Conservation (phyloP, 768 basidiomycete species). For the Trametopsis cervina region DNA sequence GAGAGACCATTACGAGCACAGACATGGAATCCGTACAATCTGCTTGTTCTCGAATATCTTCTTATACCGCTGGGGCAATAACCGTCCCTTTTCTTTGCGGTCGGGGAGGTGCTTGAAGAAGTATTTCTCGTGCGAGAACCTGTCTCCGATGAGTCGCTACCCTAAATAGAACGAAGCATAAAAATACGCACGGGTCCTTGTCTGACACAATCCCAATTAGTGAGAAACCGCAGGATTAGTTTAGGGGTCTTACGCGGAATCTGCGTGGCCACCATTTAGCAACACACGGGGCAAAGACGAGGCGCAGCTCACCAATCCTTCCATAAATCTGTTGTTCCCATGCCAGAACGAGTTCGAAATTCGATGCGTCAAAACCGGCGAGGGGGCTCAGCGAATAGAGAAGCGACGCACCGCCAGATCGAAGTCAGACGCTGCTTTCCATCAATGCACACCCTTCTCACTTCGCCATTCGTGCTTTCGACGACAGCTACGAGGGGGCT, state of each 20-base stretch:
- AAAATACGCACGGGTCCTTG: slow-evolving; percentile 39
- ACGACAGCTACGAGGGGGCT: slow-evolving; percentile 35
- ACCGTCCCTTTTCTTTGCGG: slow-evolving; percentile 17
- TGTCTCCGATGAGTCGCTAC: no score
- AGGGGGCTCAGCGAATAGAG: no score
- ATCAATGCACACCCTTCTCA: slow-evolving; percentile 64
- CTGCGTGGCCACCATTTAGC: slow-evolving; percentile 22
- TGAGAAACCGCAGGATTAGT: background rate
- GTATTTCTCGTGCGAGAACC: slow-evolving; percentile 41
- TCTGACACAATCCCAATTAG: slow-evolving; percentile 21
- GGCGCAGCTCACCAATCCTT: slow-evolving; percentile 58
- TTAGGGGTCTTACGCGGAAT: slow-evolving; percentile 44
- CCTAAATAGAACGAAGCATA: background rate
- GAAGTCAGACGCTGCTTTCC: slow-evolving; percentile 80
- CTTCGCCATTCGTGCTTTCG: slow-evolving; percentile 52
- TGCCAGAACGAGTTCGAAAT: no score
- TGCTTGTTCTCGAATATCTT: slow-evolving; percentile 66
- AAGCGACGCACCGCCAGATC: slow-evolving; percentile 58
- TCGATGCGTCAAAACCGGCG: no score
- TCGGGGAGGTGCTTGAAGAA: slow-evolving; percentile 37
- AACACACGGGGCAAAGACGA: no score
- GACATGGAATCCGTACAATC: no score
- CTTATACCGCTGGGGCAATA: slow-evolving; percentile 49
- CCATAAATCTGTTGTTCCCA: slow-evolving; percentile 53
- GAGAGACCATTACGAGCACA: background rate